Base-by-base conservation (phyloP, 768 basidiomycete genomes). In the Termitomyces sp. region DNA sequence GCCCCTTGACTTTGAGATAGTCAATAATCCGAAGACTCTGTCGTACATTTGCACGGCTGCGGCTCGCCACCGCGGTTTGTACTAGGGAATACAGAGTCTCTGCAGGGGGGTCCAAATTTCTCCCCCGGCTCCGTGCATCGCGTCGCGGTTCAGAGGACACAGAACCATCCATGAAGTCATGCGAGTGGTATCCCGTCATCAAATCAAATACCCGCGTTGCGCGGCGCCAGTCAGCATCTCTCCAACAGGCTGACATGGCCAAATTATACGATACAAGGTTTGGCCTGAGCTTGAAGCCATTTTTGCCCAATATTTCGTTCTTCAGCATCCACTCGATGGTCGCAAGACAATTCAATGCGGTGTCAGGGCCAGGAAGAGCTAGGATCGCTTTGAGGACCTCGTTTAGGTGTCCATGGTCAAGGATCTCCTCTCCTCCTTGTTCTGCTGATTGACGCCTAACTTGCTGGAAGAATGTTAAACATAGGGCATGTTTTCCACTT, bases 281-380 rank as follows among this genome's bases (percentile, higher is more conserved):
- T 12, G 82, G 80, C 33, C 75, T 66, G 52, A 87, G 73, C 60
- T 74, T 75, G 31, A 75, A 75, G 4, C 79, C 77, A 59, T 75
- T 74, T n/a, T 71, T 60, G 22, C 73, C 74, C 20, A 73, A 65
- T 26, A 77, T 76, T 63, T 82, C 82, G 57, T 81, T 79, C 52
- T 76, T 75, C 54, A 88, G 68, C 81, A 87, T 86, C 86, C 87
- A 90, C 65, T 88, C 80, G 26, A 92, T 72, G 3, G 71, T 76
- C 56, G 82, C 78, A 42, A 90, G 70, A 5, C 85, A 83, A 57
- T 79, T 75, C 10, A 76, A 69, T 0, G 83, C 78, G 12, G 73
- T 63, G 18, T 72, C 70, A 26, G 72, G 64, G 7, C 70, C 71
- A 4, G 77, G 72, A 22, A 80, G 61, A 26, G 78, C 64, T 18